Conservation (phyloP, 805 yeast species). For the Yamadazyma endophytica region DNA sequence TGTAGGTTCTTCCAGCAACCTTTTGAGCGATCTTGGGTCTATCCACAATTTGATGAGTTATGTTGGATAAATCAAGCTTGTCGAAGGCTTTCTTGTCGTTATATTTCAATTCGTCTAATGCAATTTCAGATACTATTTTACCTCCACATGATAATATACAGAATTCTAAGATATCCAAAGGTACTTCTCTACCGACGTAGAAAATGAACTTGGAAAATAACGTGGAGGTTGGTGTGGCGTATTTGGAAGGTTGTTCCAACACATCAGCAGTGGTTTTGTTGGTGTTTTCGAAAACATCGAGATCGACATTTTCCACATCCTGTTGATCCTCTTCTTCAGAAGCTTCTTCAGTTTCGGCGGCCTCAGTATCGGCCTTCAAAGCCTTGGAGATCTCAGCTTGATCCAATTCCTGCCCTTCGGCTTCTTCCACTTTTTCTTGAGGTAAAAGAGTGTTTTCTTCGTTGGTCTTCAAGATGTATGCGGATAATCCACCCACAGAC, state of each 20-base stretch:
- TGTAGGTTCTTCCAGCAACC: slow-evolving; percentile 86
- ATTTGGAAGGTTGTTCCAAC: slow-evolving; percentile 60
- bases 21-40: slow-evolving; percentile 76
- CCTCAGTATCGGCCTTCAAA: slow-evolving; percentile 53
- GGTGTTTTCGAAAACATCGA: slow-evolving; percentile 69
- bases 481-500: slow-evolving; percentile 84
- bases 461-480: slow-evolving; percentile 68
- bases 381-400: slow-evolving; percentile 45
- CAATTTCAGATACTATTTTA: slow-evolving; percentile 76
- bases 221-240: slow-evolving; percentile 54
- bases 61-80: slow-evolving; percentile 55
- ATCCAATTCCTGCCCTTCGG: slow-evolving; percentile 35
- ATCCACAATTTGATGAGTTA: slow-evolving; percentile 93
- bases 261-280: slow-evolving; percentile 65
- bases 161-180: slow-evolving; percentile 86
- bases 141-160: slow-evolving; percentile 86
- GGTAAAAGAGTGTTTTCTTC: slow-evolving; percentile 38
- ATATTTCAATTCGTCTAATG: slow-evolving; percentile 68
- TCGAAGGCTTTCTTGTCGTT: slow-evolving; percentile 41
- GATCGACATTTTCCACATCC: slow-evolving; percentile 22
- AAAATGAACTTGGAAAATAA: slow-evolving; percentile 75
- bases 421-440: slow-evolving; percentile 14
- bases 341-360: slow-evolving; percentile 11
- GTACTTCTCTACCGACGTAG: slow-evolving; percentile 92
- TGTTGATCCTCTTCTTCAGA: slow-evolving; percentile 14